Evolutionary conservation across 192 early-diverging fungal species (phyloP), one percentile per base, ranked within the genome.

Genomic region (Blastocladiella britannica): DNA sequence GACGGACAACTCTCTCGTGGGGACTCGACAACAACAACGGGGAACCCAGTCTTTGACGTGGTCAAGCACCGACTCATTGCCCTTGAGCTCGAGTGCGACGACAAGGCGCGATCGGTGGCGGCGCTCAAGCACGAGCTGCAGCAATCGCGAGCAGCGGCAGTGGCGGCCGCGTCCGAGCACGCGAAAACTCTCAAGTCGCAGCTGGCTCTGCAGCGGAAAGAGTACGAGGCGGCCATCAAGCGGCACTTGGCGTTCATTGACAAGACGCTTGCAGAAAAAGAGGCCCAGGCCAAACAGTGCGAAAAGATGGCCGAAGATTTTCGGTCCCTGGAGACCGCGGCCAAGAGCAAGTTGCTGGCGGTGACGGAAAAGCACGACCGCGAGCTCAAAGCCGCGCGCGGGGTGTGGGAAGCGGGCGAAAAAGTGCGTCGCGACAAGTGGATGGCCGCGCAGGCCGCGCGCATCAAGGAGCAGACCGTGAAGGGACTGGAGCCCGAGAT

Each of bases 401-500:
- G 77, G 29, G 3, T 79, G 29, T 79, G 77, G 77, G 61, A 68
- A 54, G 69, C 73, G 8, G 65, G 67, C 9, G 77, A 79, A 47
- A 79, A 79, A 54, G 56, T 79, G 29, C 79, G 72, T 47, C 64
- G 77, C 7, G 77, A 79, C 25, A 79, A 79, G 54, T 79, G 76
- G 77, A 78, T 78, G n/a, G 65, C 72, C 43, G 76, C 75, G 31
- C 76, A 73, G 53, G 74, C 72, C 8, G 79, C 79, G 55, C 47
- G 60, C 7, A 79, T 79, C 53, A 79, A 79, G 55, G 77, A 79
- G 25, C 70, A 72, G 60, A 79, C 77, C 0, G 65, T 79, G 29
- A 72, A 77, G 59, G 76, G 76, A 25, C 57, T 79, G 5, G 77
- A 79, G 60, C 77, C 77, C 2, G 76, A 79, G 55, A 79, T 79